Percentiles rank a stretch among this genome's conserved stretches.
phyloP scores from a whole-genome alignment of 345 rosid genomes.

The Balakata baccata region DNA sequence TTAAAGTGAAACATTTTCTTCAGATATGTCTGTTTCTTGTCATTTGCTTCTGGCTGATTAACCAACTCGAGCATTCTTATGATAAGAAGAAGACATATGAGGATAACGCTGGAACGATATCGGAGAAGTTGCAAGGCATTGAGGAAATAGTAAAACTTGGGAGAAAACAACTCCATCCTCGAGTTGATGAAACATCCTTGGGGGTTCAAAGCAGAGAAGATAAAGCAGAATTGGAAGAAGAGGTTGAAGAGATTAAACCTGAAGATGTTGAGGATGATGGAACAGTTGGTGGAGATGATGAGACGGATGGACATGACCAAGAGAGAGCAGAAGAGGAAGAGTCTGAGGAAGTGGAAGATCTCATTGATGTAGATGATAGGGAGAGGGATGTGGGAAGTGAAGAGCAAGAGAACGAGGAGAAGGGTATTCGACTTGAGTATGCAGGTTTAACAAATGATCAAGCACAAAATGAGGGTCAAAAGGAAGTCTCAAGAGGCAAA shows the following conservation, averaged over 20 bases:
- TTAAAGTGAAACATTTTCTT: constrained; percentile 54
- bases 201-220: constrained; percentile 16
- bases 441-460: constrained; percentile 20
- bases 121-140: constrained; percentile 15
- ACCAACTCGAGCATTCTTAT: constrained; percentile 45
- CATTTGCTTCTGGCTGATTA: constrained; percentile 51
- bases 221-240: constrained; percentile 31
- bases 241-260: constrained; percentile 27
- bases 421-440: constrained; percentile 22
- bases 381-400: constrained; percentile 35
- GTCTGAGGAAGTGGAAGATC: constrained; percentile 51
- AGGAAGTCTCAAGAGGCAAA: constrained; percentile 10
- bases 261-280: constrained; percentile 37
- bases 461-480: constrained; percentile 12
- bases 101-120: constrained; percentile 1
- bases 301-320: constrained; percentile 41
- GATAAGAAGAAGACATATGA: constrained; percentile 17
- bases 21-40: constrained; percentile 50
- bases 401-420: constrained; percentile 30
- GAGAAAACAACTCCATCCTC: constrained; percentile 44
- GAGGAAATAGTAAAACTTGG: constrained; percentile 39
- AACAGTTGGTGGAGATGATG: constrained; percentile 47
- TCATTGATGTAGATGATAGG: constrained; percentile 54
- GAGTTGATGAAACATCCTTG: constrained; percentile 1
- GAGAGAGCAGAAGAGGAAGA: constrained; percentile 50